Base-by-base conservation (phyloP, 2,329 filamentous ascomycete species). In the Cryphonectria japonica region DNA sequence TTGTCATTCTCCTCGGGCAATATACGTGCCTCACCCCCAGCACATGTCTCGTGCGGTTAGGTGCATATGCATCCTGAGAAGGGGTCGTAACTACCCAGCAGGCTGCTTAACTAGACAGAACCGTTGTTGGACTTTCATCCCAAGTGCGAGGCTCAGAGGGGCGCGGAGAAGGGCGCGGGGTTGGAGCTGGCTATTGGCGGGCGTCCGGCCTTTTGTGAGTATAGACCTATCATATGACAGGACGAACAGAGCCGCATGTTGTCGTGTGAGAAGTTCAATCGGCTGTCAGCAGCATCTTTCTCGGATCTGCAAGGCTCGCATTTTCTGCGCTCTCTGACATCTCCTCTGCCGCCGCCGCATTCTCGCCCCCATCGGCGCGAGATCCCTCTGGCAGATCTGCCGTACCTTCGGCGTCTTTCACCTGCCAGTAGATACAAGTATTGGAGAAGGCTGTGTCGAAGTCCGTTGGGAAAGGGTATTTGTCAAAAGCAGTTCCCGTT, bases 371-470 rank as follows among this genome's bases (percentile, higher is more conserved):
- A 14, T 26, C 29, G 29, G 2, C 29, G 29, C 14, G 5, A 7
- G 8, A 16, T 3, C 6, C 26, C 8, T 34, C 22, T 65, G 62
- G 26, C 13, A 46, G 13, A 6, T 22, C 26, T 13, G n/a, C 39
- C 7, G 62, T 32, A 7, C 8, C 39, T 11, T 68, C 52, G n/a
- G 2, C 13, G 6, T 50, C 60, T n/a, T 14, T 26, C n/a, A 69
- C 64, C 59, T 75, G 73, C 82, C 83, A 84, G 69, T 84, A 83
- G 9, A 85, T 78, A 26, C 73, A 76, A 0, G 83, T 84, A 69
- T 78, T 81, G 0, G 80, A 82, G 68, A 85, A 85, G 1, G 79
- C 80, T 8, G 77, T 78, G 66, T 80, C 77, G 4, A 76, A 72
- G n/a, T 84, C 82, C 14, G 81, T 78, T 0, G 83, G 83, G 69